These are phyloP conservation scores for Tulasnella sp. DNA, from an alignment of 768 basidiomycete genomes.

Conservation along the genomic window DNA sequence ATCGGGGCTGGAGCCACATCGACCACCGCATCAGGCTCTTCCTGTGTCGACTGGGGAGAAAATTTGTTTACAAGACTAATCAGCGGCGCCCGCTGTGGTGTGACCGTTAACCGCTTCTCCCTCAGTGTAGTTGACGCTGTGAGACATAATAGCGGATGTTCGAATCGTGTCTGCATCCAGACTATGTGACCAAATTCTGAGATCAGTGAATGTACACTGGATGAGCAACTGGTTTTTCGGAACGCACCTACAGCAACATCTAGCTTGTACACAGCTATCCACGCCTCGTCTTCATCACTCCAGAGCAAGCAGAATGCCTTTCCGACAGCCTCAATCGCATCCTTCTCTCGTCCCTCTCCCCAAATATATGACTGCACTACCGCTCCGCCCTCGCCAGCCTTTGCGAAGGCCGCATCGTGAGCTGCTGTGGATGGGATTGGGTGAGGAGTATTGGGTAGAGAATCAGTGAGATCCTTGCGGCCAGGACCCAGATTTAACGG, in stretches of 20 bases:
- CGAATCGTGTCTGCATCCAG: conserved; percentile 55
- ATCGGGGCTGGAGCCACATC: neutral
- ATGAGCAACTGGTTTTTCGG: neutral
- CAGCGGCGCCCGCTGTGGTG: conserved; percentile 31
- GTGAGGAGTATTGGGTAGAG: conserved; percentile 46
- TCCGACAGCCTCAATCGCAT: neutral
- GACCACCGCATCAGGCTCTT: neutral
- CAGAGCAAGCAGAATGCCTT: conserved; percentile 48
- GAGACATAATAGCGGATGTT: conserved; percentile 69
- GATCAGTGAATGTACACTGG: neutral
- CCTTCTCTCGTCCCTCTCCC: conserved; percentile 38
- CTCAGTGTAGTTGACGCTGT: conserved; percentile 82
- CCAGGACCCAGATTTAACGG: conserved; percentile 58
- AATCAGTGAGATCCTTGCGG: neutral
- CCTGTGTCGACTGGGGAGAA: neutral
- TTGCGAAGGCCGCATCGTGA: conserved; percentile 63
- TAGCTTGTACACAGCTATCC: conserved; percentile 74
- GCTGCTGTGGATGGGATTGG: conserved; percentile 67
- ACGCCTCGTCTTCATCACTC: conserved; percentile 41
- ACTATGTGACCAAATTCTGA: conserved; percentile 41
- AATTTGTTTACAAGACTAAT: conserved; percentile 15
- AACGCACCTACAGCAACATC: conserved; percentile 67
- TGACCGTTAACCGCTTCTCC: conserved; percentile 52
- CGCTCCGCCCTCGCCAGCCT: conserved; percentile 50
- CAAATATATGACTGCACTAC: conserved; percentile 59